phyloP scores from a whole-genome alignment of 1,284 basidiomycete genomes.

The Inonotus obliquus region DNA sequence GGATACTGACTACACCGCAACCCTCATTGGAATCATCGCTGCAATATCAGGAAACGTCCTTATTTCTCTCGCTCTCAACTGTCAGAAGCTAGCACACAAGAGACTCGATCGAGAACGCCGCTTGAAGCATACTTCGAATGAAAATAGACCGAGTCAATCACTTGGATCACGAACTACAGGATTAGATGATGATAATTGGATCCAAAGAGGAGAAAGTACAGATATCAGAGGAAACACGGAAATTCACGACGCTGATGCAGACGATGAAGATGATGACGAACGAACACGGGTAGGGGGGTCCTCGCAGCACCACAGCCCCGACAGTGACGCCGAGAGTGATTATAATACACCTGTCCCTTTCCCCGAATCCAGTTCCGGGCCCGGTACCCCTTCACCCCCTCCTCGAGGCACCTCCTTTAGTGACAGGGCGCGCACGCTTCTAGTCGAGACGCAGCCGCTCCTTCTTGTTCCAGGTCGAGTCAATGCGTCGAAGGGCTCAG shows the following conservation, averaged over 20 bases:
- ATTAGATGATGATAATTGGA: neutral
- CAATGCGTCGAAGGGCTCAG: constrained; percentile 1
- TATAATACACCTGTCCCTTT: constrained; percentile 2
- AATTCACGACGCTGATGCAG: neutral
- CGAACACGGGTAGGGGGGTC: constrained; percentile 10
- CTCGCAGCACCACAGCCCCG: constrained; percentile 6
- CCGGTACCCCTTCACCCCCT: neutral
- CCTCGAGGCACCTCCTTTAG: neutral
- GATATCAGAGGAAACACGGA: constrained; percentile 4
- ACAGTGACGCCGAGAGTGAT: constrained; percentile 9
- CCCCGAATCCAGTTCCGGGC: neutral
- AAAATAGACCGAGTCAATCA: neutral
- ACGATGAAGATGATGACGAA: constrained; percentile 13
- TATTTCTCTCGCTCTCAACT: constrained; percentile 85
- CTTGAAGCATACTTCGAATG: neutral
- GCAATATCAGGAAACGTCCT: constrained; percentile 85
- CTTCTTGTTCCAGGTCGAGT: constrained; percentile 1
- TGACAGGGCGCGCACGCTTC: constrained; percentile 4
- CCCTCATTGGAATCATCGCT: constrained; percentile 77
- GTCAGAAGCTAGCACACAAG: constrained; percentile 89
- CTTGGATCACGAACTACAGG: neutral
- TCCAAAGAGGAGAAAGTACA: neutral
- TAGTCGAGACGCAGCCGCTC: constrained; percentile 15
- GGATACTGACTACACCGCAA: constrained; percentile 24
- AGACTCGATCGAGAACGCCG: constrained; percentile 47